Evolutionary conservation across 805 yeast species (phyloP), one percentile per base, ranked within the genome.

Genomic region (Starmerella geochares): DNA sequence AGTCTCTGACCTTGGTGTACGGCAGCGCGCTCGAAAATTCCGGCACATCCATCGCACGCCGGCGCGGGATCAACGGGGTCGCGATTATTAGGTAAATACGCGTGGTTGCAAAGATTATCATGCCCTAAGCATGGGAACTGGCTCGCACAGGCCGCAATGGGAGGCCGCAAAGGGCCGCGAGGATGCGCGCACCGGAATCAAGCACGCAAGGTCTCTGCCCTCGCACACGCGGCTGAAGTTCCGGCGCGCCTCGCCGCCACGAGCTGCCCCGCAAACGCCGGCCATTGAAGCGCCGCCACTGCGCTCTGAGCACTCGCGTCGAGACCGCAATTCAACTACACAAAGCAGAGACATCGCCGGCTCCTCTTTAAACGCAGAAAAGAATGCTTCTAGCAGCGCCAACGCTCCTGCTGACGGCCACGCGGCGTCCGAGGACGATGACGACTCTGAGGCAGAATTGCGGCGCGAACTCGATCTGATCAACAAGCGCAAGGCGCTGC

Each of bases 1-100:
- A 90, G 66, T 90, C 97, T 54, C 80, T 78, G 17, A 86, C 78
- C 0, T 79, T 73, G 29, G 80, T 57, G 50, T 56, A 66, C 24
- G 58, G 52, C 24, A 66, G 57, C 21, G 69, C 64, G 31, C 69
- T 65, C 41, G 58, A 47, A 53, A 70, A 67, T 45, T 53, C 60
- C 14, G 62, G 60, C 24, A 53, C 41, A 27, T 49, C 52, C 51
- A 47, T 44, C 31, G 44, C 44, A 40, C 44, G 29, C 33, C 31
- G 44, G 44, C 44, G 29, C 37, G 42, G 38, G 28, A 37, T 20
- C 23, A n/a, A n/a, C 36, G 38, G 37, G 17, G 29, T 41, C 37
- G 37, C 36, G 46, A 16, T 41, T 29, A 29, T 41, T 41, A 41
- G 37, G 36, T 41, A 41, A 41, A 41, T 29, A 14, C 27, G 35